A percentile compares a stretch with the other conserved stretches of the same genome.
phyloP scores from a whole-genome alignment of 345 rosid species.

The Psidium guajava region DNA sequence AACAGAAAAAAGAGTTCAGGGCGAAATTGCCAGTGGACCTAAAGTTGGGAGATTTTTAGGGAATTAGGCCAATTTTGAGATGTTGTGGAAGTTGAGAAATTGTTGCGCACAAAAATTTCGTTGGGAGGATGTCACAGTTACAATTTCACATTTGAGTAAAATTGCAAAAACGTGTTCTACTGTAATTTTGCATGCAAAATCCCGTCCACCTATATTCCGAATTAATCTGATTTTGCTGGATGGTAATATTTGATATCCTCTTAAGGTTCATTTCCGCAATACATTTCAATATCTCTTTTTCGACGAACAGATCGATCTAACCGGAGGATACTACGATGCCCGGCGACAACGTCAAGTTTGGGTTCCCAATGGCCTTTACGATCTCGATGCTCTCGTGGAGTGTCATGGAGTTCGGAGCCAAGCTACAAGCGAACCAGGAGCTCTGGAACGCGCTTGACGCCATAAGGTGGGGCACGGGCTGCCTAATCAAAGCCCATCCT shows the following conservation, averaged over 20 bases:
- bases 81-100: accelerated
- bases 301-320: conserved; percentile 28
- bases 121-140: background rate
- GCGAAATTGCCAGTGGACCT: too few species aligned
- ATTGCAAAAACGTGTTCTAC: background rate
- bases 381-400: conserved; percentile 68
- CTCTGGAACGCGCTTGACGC: conserved; percentile 29
- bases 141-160: background rate
- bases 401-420: conserved; percentile 29
- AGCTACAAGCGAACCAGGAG: conserved; percentile 22
- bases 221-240: background rate
- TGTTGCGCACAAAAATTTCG: background rate
- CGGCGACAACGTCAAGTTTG: conserved; percentile 71
- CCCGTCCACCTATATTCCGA: background rate
- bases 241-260: background rate
- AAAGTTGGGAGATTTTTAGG: too few species aligned
- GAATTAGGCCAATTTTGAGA: background rate
- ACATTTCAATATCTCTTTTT: background rate
- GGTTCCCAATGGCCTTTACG: conserved; percentile 70
- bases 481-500: conserved; percentile 53
- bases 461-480: conserved; percentile 61
- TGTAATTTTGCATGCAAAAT: background rate
- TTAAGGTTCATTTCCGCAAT: background rate
- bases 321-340: conserved; percentile 80
- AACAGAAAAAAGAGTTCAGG: too few species aligned